A percentile compares a stretch with the other conserved stretches of the same genome.
These are phyloP conservation scores for Thielaviopsis populi DNA, from an alignment of 2,329 filamentous ascomycete genomes.

Conservation along the genomic window DNA sequence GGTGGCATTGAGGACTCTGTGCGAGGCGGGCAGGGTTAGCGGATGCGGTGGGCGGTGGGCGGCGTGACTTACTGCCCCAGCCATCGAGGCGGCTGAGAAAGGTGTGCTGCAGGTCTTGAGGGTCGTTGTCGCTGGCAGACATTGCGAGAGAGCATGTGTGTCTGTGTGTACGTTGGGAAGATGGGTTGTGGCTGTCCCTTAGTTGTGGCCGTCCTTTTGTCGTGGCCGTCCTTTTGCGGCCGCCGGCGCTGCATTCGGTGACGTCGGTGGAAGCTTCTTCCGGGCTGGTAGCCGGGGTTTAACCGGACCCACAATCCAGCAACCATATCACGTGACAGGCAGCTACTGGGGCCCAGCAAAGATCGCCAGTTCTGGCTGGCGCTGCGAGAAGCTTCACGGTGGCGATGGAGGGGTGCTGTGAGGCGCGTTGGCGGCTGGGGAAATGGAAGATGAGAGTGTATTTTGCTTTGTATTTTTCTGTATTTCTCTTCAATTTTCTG, in stretches of 20 bases:
- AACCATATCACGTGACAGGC: neutral
- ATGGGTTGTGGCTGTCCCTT: too few relatives aligned
- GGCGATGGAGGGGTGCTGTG: neutral
- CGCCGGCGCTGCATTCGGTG: neutral
- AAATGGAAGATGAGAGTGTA: too few relatives aligned
- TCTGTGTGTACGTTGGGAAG: neutral
- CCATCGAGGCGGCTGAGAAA: constrained; percentile 26
- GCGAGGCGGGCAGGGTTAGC: neutral
- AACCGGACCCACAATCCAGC: neutral
- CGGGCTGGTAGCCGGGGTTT: neutral
- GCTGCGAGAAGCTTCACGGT: neutral
- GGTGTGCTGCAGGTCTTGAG: constrained; percentile 16
- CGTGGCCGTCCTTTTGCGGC: neutral
- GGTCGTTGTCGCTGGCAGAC: constrained; percentile 2
- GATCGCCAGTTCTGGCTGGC: neutral
- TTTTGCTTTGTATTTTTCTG: too few relatives aligned
- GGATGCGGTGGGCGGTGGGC: neutral
- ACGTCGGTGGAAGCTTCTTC: neutral
- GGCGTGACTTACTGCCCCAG: constrained; percentile 35
- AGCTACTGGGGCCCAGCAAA: neutral
- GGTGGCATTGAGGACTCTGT: constrained; percentile 40
- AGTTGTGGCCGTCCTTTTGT: too few relatives aligned
- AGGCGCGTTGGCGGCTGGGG: neutral
- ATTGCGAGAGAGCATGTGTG: neutral
- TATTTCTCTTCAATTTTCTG: neutral